Percentiles rank a stretch among this genome's conserved stretches.
Evolutionary conservation across 495 filamentous ascomycete genomes (phyloP).

Genomic region (Lentithecium fluviatile): DNA sequence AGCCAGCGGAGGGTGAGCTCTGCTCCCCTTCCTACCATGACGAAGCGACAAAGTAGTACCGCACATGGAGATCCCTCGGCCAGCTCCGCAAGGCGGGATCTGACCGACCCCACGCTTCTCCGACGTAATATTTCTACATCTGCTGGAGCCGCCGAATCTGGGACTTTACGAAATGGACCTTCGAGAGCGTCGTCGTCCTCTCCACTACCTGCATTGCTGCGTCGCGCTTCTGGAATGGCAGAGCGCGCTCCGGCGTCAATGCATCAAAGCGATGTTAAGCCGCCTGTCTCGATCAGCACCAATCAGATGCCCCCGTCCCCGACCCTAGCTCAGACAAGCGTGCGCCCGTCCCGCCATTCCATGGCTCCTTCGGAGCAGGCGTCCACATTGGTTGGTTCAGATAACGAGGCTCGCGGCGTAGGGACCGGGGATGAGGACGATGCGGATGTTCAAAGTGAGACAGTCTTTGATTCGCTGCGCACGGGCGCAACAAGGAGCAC

Average conservation of each 20-base stretch:
- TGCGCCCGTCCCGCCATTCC: conserved; percentile 37
- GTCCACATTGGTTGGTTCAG: conserved; percentile 80
- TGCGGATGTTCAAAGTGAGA: conserved; percentile 82
- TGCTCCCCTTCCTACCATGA: conserved; percentile 39
- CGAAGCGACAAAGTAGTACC: conserved; percentile 31
- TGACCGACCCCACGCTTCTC: conserved; percentile 36
- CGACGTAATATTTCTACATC: conserved; percentile 37
- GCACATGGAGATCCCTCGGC: conserved; percentile 31
- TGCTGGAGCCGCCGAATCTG: conserved; percentile 3
- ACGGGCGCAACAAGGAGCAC: conserved; percentile 70
- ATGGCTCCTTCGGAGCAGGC: conserved; percentile 65
- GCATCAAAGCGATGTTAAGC: conserved; percentile 24
- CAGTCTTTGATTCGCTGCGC: conserved; percentile 85
- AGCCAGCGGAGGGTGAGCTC: conserved; percentile 35
- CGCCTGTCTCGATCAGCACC: conserved; percentile 1
- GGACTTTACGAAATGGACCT: conserved; percentile 10
- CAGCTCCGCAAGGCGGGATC: conserved; percentile 40
- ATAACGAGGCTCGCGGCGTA: conserved; percentile 72
- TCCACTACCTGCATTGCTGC: conserved; percentile 21
- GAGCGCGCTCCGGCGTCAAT: conserved; percentile 16
- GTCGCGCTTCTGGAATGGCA: conserved; percentile 3
- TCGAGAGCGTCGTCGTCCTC: conserved; percentile 8
- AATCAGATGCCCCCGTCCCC: conserved; percentile 39
- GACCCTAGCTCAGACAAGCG: conserved; percentile 36
- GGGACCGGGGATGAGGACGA: conserved; percentile 81